These are phyloP conservation scores for Saturnispora halmiae DNA, from an alignment of 805 yeast species.

Conservation along the genomic window DNA sequence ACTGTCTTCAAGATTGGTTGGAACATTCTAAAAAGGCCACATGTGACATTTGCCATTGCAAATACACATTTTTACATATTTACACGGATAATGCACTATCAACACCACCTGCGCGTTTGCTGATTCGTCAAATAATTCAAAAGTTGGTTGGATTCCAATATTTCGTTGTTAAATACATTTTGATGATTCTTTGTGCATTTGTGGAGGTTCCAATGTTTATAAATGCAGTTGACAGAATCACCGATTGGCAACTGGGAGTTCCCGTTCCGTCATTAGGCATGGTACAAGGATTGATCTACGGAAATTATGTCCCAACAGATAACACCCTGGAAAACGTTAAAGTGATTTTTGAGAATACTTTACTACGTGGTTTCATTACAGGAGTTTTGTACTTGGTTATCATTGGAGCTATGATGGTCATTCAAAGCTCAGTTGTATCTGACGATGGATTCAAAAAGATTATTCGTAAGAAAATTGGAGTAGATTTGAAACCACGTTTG, in stretches of 20 bases:
- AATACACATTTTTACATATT: slow-evolving; percentile 43
- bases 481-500: slow-evolving; percentile 32
- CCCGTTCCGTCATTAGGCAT: slow-evolving; percentile 33
- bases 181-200: slow-evolving; percentile 18
- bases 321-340: slow-evolving; percentile 7
- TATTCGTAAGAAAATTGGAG: slow-evolving; percentile 51
- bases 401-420: slow-evolving; percentile 17
- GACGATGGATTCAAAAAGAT: slow-evolving; percentile 62
- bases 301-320: slow-evolving; percentile 2
- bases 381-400: slow-evolving; percentile 19
- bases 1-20: slow-evolving; percentile 85
- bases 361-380: slow-evolving; percentile 15
- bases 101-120: slow-evolving; percentile 44
- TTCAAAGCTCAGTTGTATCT: slow-evolving; percentile 59
- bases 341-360: slow-evolving; percentile 10
- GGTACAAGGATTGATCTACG: slow-evolving; percentile 15
- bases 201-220: slow-evolving; percentile 48
- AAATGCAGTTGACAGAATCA: slow-evolving; percentile 44
- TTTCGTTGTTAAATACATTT: slow-evolving; percentile 5
- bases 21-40: slow-evolving; percentile 51
- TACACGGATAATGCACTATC: slow-evolving; percentile 39
- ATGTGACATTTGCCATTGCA: slow-evolving; percentile 84
- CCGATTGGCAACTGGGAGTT: slow-evolving; percentile 50
- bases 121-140: slow-evolving; percentile 31
- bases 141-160: slow-evolving; percentile 9